Conservation (phyloP, 139 green algal genomes). For the Dunaliella sp. region DNA sequence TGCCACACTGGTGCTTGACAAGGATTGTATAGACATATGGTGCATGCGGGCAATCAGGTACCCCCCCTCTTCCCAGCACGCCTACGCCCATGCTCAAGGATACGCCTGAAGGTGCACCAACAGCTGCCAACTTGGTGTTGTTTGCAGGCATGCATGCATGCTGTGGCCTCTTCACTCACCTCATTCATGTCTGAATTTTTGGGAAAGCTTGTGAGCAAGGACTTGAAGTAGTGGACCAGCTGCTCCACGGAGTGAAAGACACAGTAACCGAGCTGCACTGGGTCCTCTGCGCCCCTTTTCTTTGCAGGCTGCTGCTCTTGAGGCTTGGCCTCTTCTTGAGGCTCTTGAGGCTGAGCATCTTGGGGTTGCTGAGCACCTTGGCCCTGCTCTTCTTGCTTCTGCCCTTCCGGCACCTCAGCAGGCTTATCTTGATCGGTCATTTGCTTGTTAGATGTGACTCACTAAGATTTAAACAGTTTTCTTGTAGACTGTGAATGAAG, state of each 20-base stretch:
- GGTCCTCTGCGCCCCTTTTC: conserved; percentile 7
- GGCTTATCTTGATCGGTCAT: no score
- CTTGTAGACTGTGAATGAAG: no score
- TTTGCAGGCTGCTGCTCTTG: not conserved
- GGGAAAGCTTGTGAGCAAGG: conserved; percentile 33
- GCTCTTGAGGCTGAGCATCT: no score
- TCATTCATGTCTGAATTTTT: conserved; percentile 65
- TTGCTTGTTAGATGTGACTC: no score
- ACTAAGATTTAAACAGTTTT: no score
- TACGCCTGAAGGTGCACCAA: no score
- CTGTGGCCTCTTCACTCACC: conserved; percentile 29
- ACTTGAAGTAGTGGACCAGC: conserved; percentile 42
- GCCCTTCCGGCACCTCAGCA: no score
- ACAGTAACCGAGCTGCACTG: conserved; percentile 57
- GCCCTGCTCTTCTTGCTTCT: no score
- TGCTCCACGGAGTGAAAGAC: conserved; percentile 43
- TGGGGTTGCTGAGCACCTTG: no score
- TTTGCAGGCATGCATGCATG: not conserved
- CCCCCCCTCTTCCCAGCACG: not conserved
- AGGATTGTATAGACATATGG: not conserved
- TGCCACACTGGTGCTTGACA: not conserved
- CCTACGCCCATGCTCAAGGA: not conserved
- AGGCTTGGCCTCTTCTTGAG: no score
- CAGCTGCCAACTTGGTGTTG: not conserved
- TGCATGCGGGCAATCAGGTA: not conserved